Base-by-base conservation (phyloP, 768 basidiomycete genomes). In the Mycena amicta region DNA sequence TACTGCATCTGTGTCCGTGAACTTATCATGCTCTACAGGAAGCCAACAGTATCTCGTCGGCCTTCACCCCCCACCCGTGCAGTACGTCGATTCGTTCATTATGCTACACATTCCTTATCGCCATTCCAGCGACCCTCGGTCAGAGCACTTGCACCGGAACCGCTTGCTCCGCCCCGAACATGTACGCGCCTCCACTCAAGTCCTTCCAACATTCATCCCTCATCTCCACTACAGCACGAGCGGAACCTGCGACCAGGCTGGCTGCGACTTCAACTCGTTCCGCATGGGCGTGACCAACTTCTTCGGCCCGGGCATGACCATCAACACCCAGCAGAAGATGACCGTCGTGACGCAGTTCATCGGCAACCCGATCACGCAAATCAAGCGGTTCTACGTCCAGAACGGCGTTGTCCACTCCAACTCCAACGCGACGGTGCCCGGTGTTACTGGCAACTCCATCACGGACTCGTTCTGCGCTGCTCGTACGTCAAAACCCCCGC, bases 211-310 rank as follows among this genome's bases (percentile, higher is more conserved):
- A n/a, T n/a, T 37, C 33, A 18, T 37, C 18, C 11, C 33, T 37
- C 33, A 37, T 37, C n/a, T 37, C 33, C 33, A 8, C 33, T 47
- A 41, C 20, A 50, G 45, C 51, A 60, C 58, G 13, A 40, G 43
- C 46, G 59, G 58, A n/a, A 59, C 54, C 43, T 77, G 76, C 68
- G 75, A 77, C 64, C 63, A 62, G 49, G 70, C 71, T 60, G 76
- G 76, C 54, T 78, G 76, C 67, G 76, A 77, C 61, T 78, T 75
- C 74, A 78, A 77, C 70, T 71, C 76, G 11, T 78, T 65, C 70
- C 74, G 76, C 65, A 68, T 75, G 72, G 74, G 75, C 53, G 62
- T 72, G 67, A 22, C 55, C 22, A n/a, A 41, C 40, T 77, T 75
- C 72, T 71, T 69, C 66, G 76, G 76, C 27, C 62, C 65, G n/a